Evolutionary conservation across 2,329 filamentous ascomycete genomes (phyloP), one percentile per base, ranked within the genome.

Genomic region (Calonectria pseudoreteaudii): DNA sequence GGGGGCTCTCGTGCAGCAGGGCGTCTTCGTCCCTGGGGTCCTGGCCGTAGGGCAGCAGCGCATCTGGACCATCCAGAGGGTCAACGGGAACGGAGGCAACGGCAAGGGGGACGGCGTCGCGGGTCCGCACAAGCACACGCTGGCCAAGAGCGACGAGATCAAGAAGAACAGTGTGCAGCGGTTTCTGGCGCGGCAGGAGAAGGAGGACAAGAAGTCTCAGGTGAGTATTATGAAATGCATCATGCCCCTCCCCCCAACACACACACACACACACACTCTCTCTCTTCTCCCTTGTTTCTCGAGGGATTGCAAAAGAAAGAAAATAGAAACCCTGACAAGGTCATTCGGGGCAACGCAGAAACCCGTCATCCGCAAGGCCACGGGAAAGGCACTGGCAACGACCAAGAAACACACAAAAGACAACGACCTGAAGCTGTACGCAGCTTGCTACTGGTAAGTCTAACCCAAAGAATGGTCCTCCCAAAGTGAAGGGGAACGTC

Each of bases 131-230:
- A 93, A 93, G 78, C 94, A 96, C 83, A 90, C 90, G 0, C 84
- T 96, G 10, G 91, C 91, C 69, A 93, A 93, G 78, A 95, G 93
- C 79, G 94, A 96, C 81, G 90, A 92, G 74, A 93, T 96, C 44
- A 96, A 96, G 86, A 95, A 94, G 86, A 95, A 94, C 75, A 95
- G 92, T 76, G 92, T 95, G 8, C 89, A 94, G 81, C 87, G 94
- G 77, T 90, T 89, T 83, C 80, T 94, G 69, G 85, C 92, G 60
- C 92, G 92, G 81, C 89, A 90, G 78, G 91, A 92, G 66, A 94
- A 91, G 82, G 92, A 93, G 50, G 88, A 88, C 66, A 94, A 91
- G 83, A 94, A 91, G 80, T 64, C 72, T 6, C 80, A 78, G 38
- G 77, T 79, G 70, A 76, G 80, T 62, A 64, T n/a, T 26, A 28